phyloP scores from a whole-genome alignment of 148 eudicot species.

The Chenopodium suecicum region DNA sequence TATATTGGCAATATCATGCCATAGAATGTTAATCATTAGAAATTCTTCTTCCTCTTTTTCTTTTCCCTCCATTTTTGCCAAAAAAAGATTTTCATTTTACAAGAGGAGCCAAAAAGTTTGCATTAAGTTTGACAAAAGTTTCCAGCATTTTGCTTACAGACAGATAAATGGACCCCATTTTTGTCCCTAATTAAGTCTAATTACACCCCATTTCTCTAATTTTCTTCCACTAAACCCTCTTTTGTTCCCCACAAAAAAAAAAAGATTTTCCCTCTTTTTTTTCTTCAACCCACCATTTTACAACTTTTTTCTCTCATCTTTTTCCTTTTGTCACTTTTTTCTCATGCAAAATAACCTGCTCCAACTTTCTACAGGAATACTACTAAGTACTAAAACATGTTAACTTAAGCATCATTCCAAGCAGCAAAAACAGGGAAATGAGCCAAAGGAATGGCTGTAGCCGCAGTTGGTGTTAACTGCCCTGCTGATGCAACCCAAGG shows the following conservation, averaged over 20 bases:
- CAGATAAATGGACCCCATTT: conserved; percentile 23
- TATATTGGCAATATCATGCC: conserved; percentile 31
- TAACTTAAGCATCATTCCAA: conserved; percentile 50
- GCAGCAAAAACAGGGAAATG: conserved; percentile 68
- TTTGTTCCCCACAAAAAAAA: conserved; percentile 32
- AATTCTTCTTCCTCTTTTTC: conserved; percentile 24
- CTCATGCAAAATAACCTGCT: conserved; percentile 29
- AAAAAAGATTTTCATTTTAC: conserved; percentile 17
- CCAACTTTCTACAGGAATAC: conserved; percentile 14
- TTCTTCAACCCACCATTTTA: background rate
- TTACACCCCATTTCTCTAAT: conserved; percentile 27
- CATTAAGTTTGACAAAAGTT: conserved; percentile 38
- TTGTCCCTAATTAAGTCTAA: conserved; percentile 26
- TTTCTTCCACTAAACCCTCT: conserved; percentile 36
- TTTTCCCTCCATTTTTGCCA: conserved; percentile 32
- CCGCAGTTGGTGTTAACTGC: conserved; percentile 36
- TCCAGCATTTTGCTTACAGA: conserved; percentile 33
- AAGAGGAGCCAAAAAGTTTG: conserved; percentile 34
- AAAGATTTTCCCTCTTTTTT: conserved; percentile 11
- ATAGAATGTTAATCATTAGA: conserved; percentile 28
- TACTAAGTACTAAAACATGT: background rate
- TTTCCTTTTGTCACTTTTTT: conserved; percentile 3
- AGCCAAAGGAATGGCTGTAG: conserved; percentile 43
- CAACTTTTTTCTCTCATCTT: background rate
- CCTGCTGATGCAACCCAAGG: conserved; percentile 44